Evolutionary conservation across 805 yeast genomes (phyloP), one percentile per base, ranked within the genome.

Genomic region (Ogataea trehaloabstinens): DNA sequence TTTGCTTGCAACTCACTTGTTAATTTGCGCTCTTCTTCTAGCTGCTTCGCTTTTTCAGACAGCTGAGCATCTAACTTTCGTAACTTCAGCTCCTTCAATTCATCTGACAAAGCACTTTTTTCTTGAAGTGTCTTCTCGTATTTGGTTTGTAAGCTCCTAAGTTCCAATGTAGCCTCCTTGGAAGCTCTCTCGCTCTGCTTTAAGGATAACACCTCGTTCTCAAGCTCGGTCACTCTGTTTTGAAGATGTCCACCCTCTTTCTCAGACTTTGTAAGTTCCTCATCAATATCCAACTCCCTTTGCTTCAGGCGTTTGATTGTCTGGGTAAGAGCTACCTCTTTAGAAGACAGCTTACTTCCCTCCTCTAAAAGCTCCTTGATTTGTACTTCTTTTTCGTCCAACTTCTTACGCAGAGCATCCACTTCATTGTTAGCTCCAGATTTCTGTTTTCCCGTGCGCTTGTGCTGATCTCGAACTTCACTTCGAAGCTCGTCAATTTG

Each of bases 281-380:
- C 58, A 13, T 70, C 76, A 7, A 53, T 25, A 15, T 60, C 58
- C 5, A 47, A 12, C 35, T 76, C 74, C 25, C 67, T 70, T 16
- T 70, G 62, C 29, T 78, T 76, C 40, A 89, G 60, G 46, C 72
- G 70, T 45, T 85, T 85, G 35, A 90, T 77, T 0, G 80, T 68
- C 28, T 79, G 85, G 48, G 76, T 79, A 37, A 80, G 70, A 48
- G 75, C 77, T 19, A 87, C 69, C 51, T 91, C 97, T 44, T 77
- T 80, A 42, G 73, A 71, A 0, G 93, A 78, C 27, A 88, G 61
- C 18, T 73, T 76, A 45, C 83, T 81, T 4, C 95, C 95, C 60
- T 89, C 96, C 38, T 74, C 78, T 54, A 85, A 55, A 20, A 90
- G 63, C 40, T 82, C 80, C 13, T 75, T 73, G 19, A 90, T 78